Base-by-base conservation (phyloP, 331 rosid species). In the Rosa hybrid region DNA sequence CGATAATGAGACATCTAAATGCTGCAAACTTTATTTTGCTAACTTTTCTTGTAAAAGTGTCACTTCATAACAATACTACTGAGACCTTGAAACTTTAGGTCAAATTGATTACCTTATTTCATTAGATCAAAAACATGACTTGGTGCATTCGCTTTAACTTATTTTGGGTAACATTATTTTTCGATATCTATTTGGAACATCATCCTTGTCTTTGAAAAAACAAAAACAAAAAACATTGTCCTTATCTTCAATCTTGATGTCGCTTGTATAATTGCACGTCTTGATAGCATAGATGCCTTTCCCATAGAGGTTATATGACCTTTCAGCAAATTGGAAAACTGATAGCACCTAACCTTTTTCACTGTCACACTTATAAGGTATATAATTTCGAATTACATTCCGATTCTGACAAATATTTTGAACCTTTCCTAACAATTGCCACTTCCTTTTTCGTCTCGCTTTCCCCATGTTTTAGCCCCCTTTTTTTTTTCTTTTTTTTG, bases 261-360 rank as follows among this genome's bases (percentile, higher is more conserved):
- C 72, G 6, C 42, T 27, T 12, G 49, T 34, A 51, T 56, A 12
- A n/a, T 75, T 44, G 71, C 46, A 74, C 67, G 27, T 18, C 62
- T 78, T 77, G 85, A 34, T 34, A 34, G 39, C 3, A 34, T 34
- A 34, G 39, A 34, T 34, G 39, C 39, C 39, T 34, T 34, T 34
- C 39, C 39, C 39, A 34, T 34, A 34, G 39, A 34, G 39, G 39
- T 34, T 34, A 34, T 34, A 27, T 69, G 83, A 51, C 54, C 53
- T 85, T 91, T 86, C 89, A 71, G 68, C 79, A 75, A 41, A 42
- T 64, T 76, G 85, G 90, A 78, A 80, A 78, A 54, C 49, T 74
- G 79, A 82, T 78, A 76, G 76, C 77, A 78, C 72, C 77, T 68
- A 38, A 17, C 80, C 83, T 41, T 89, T 83, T 76, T 64, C 69